Conservation (phyloP, 2,329 filamentous ascomycete species). For the Sporothrix brunneoviolacea region DNA sequence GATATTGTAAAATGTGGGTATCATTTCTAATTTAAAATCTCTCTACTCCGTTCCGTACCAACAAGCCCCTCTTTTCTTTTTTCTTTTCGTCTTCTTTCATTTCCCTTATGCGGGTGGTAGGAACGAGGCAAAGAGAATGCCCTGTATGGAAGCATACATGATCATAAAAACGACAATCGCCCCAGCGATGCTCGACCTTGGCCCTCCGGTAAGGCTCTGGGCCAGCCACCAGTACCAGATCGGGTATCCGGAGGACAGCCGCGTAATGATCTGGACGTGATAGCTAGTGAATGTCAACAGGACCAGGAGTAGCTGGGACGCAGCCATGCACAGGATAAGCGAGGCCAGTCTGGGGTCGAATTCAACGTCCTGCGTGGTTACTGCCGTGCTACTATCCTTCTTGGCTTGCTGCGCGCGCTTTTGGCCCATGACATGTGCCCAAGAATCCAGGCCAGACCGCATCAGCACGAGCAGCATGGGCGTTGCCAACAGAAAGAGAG, state of each 20-base stretch:
- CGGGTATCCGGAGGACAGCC: conserved; percentile 81
- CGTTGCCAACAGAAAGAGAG: conserved; percentile 75
- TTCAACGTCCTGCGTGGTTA: not conserved
- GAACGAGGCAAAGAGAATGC: conserved; percentile 78
- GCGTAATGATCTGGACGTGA: conserved; percentile 90
- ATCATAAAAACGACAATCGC: conserved; percentile 60
- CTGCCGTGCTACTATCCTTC: conserved; percentile 7
- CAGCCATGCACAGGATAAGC: conserved; percentile 53
- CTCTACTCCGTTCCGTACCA: too few relatives aligned
- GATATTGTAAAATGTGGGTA: too few relatives aligned
- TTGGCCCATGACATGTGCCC: conserved; percentile 17
- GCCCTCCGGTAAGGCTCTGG: conserved; percentile 23
- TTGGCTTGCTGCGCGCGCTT: not conserved
- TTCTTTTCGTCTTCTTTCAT: not conserved
- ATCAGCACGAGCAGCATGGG: conserved; percentile 68
- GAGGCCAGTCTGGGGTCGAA: conserved; percentile 18
- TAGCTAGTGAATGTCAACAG: conserved; percentile 68
- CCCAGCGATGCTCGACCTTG: conserved; percentile 17
- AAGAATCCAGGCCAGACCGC: conserved; percentile 47
- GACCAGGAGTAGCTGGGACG: conserved; percentile 66
- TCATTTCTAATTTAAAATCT: too few relatives aligned
- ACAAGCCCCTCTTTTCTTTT: not conserved
- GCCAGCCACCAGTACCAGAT: conserved; percentile 84
- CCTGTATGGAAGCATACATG: conserved; percentile 79
- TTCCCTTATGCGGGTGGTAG: conserved; percentile 68